These are phyloP conservation scores for Rhodosorus marinus DNA, from an alignment of 23 red algal species.

Conservation along the genomic window DNA sequence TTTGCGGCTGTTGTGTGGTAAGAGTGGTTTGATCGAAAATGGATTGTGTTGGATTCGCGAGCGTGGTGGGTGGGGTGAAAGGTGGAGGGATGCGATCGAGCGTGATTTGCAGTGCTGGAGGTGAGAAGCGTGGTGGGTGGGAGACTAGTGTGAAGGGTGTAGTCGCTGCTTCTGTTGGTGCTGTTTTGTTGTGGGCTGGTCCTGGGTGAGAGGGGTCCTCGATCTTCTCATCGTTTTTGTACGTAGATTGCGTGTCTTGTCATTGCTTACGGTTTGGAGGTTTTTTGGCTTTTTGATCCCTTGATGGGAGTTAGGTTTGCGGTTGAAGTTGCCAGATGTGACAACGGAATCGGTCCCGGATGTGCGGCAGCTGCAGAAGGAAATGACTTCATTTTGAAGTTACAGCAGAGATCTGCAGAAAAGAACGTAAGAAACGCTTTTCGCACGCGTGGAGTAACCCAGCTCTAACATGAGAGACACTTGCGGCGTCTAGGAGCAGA, in stretches of 20 bases:
- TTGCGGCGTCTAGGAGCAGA: slow-evolving; percentile 9
- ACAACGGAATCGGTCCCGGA: slow-evolving; percentile 16
- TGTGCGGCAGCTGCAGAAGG: slow-evolving; percentile 13
- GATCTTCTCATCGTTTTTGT: too few relatives aligned
- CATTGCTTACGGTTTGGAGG: not conserved
- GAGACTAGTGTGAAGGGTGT: not conserved
- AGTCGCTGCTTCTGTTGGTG: not conserved
- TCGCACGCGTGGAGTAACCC: too few relatives aligned
- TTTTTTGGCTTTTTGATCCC: not conserved
- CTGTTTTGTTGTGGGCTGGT: not conserved
- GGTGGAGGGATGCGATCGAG: not conserved
- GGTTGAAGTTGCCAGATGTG: slow-evolving; percentile 5
- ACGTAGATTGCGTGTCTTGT: not conserved
- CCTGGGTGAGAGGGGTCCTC: not conserved
- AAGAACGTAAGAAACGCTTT: too few relatives aligned
- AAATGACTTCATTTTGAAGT: slow-evolving; percentile 5
- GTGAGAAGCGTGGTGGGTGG: not conserved
- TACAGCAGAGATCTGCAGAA: slow-evolving; percentile 13
- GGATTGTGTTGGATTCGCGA: not conserved
- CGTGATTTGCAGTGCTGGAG: not conserved
- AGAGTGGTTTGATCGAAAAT: not conserved
- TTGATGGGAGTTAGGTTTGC: not conserved
- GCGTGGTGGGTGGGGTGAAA: not conserved
- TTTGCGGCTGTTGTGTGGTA: not conserved
- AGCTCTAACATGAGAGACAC: too few relatives aligned